phyloP scores from a whole-genome alignment of 1,284 basidiomycete genomes.

The Ustilago crameri region DNA sequence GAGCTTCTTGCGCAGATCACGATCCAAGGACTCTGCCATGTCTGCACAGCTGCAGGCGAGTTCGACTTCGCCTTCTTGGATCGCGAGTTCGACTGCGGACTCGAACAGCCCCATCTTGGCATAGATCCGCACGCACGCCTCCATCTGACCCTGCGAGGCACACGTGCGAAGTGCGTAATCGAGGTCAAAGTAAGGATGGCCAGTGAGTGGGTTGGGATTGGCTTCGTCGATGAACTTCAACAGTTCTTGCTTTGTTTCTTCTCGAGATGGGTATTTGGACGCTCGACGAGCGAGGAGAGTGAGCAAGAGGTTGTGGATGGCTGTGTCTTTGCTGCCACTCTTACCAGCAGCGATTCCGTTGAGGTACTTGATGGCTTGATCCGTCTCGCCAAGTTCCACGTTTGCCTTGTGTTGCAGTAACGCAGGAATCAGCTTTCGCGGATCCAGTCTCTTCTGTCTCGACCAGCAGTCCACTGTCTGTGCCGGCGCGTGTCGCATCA shows the following conservation, averaged over 20 bases:
- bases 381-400: conserved; percentile 68
- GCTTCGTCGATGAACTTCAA: conserved; percentile 86
- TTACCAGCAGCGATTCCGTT: conserved; percentile 80
- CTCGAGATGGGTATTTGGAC: conserved; percentile 13
- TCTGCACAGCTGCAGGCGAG: conserved; percentile 69
- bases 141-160: conserved; percentile 77
- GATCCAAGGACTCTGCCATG: conserved; percentile 40
- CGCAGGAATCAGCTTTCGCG: conserved; percentile 87
- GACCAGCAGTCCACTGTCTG: conserved; percentile 93
- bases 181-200: conserved; percentile 91
- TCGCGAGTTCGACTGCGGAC: conserved; percentile 92
- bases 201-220: conserved; percentile 80
- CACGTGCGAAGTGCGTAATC: conserved; percentile 95
- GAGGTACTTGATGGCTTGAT: conserved; percentile 89
- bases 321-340: conserved; percentile 81
- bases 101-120: conserved; percentile 98
- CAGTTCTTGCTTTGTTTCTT: conserved; percentile 78
- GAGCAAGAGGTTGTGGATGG: conserved; percentile 92
- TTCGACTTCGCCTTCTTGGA: conserved; percentile 71
- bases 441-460: conserved; percentile 81
- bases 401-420: conserved; percentile 80
- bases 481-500: conserved; percentile 86
- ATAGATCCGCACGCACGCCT: conserved; percentile 95
- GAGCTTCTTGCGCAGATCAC: conserved; percentile 82
- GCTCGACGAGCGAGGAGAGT: conserved; percentile 78